phyloP scores from a whole-genome alignment of 208 protist genomes.

The Blechomonas ayalai region DNA sequence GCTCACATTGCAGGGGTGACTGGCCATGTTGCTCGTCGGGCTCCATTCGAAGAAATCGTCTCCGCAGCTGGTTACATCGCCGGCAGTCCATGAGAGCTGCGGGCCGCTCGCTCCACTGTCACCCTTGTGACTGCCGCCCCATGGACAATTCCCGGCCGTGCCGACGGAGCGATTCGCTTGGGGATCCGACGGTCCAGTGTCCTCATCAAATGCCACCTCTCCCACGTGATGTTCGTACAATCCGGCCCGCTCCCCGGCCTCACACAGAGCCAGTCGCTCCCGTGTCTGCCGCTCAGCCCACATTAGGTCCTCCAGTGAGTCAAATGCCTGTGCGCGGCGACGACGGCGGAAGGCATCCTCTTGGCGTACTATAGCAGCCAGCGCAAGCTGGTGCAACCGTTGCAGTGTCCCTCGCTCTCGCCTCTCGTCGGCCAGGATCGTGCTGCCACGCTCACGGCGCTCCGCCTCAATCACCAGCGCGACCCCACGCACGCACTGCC shows the following conservation, averaged over 20 bases:
- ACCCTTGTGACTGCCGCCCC: too few species aligned
- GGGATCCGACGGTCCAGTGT: too few species aligned
- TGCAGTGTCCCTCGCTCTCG: conserved; percentile 2
- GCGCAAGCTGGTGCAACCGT: conserved; percentile 3
- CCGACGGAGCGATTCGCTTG: too few species aligned
- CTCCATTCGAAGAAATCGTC: conserved; percentile 67
- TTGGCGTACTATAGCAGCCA: conserved; percentile 7
- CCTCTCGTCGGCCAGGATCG: conserved; percentile 3
- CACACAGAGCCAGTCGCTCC: conserved; percentile 3
- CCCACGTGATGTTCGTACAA: too few species aligned
- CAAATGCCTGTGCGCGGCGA: neutral
- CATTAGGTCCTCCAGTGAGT: conserved; percentile 4
- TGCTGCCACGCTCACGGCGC: neutral
- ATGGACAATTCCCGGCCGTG: too few species aligned
- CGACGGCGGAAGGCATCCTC: neutral
- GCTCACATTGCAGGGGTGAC: too few species aligned
- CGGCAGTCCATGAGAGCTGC: too few species aligned
- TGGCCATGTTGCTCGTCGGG: conserved; percentile 45
- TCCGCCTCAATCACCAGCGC: conserved; percentile 7
- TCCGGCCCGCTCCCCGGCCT: conserved; percentile 5
- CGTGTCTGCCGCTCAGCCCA: conserved; percentile 1
- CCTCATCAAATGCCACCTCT: too few species aligned
- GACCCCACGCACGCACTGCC: neutral
- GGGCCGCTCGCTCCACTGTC: too few species aligned
- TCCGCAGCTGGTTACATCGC: too few species aligned